Base-by-base conservation (phyloP, 2,329 filamentous ascomycete species). In the Botryotinia narcissicola region DNA sequence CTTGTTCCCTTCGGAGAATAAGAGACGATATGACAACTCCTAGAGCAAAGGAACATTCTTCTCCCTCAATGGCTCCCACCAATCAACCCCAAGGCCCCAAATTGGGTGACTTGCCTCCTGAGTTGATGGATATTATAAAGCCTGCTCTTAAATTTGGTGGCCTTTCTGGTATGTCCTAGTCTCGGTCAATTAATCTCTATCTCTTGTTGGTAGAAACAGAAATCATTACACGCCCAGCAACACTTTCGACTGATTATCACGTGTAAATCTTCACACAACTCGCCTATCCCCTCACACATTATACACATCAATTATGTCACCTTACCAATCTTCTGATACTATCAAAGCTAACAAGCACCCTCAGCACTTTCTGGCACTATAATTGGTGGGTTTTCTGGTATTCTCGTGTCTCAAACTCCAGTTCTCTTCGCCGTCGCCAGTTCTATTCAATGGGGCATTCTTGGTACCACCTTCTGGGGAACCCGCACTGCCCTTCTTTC, bases 401-500 rank as follows among this genome's bases (percentile, higher is more conserved):
- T 97, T 64, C 82, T 95, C 66, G 87, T 90, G 73, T 91, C 91
- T 29, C 86, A 85, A 35, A 88, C 87, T 22, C 91, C 93, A 6
- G 86, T 89, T 3, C 82, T 95, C 10, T 95, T 94, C 83, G 91
- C 93, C 0, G 78, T 91, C 20, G 87, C 91, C 54, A 90, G 91
- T 35, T 92, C 93, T 29, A 85, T 93, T 59, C 94, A 97, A 83
- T 97, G 93, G 89, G 93, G 93, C 82, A 87, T 89, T 60, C 86
- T 97, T 57, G 93, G 93, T 51, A 89, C 88, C 64, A 92, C 89
- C 25, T 98, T 91, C 81, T 95, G 91, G 86, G 91, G 92, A 67
- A 72, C 71, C 18, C 62, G 82, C 29, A 79, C 86, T 35, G 80
- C 86, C 76, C 80, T 87, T 77, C 83, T 85, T 74, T 81, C 84